Percentiles rank a stretch among this genome's conserved stretches.
Evolutionary conservation across 495 filamentous ascomycete species (phyloP).

Genomic region (Aspergillus bridgeri): DNA sequence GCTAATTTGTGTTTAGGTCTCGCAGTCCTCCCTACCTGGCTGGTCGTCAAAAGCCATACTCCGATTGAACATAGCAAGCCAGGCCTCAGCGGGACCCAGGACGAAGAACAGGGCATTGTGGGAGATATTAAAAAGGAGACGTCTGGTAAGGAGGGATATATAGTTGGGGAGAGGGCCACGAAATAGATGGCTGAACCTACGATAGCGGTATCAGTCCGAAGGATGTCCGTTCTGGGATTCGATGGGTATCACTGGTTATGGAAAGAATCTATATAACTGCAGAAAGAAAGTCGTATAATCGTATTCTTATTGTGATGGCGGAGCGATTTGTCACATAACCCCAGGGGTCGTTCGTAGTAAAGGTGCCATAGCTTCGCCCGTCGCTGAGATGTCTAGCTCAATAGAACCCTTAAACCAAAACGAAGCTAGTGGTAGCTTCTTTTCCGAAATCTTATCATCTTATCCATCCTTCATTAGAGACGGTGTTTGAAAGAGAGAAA

Average conservation of each 20-base stretch:
- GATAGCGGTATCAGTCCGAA: too few species aligned
- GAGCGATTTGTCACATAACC: too few species aligned
- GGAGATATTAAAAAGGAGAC: not conserved
- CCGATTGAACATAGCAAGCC: slow-evolving; percentile 21
- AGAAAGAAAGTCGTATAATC: too few species aligned
- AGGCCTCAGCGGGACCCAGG: not conserved
- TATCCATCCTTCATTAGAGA: not conserved
- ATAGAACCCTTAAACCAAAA: not conserved
- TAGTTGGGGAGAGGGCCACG: not conserved
- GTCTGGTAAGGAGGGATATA: not conserved
- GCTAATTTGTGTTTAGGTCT: slow-evolving; percentile 20
- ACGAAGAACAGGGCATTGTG: slow-evolving; percentile 15
- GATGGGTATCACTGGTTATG: too few species aligned
- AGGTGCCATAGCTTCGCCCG: too few species aligned
- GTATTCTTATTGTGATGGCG: too few species aligned
- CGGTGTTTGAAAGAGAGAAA: not conserved
- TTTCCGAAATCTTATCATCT: not conserved
- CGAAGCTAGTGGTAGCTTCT: not conserved
- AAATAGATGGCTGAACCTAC: not conserved
- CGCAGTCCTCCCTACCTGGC: slow-evolving; percentile 26
- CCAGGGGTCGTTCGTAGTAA: too few species aligned
- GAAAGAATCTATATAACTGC: too few species aligned
- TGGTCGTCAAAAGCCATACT: slow-evolving; percentile 19
- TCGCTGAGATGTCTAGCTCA: not conserved
- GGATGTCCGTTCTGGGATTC: too few species aligned